Conservation (phyloP, 306 rosid genomes). For the Lagenaria siceraria region DNA sequence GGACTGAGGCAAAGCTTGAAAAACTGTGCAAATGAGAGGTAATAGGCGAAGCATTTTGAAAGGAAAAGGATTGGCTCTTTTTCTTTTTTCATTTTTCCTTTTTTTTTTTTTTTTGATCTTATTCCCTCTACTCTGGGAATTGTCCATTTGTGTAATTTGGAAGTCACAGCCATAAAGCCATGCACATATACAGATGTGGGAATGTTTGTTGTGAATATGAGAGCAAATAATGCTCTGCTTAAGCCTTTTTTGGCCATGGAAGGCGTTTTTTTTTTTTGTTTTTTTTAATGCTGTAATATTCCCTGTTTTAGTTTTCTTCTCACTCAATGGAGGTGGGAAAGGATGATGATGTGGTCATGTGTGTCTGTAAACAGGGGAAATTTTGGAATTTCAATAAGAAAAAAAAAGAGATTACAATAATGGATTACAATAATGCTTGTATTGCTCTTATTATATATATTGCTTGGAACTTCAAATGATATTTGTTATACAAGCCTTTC, state of each 20-base stretch:
- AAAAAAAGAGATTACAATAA: neutral
- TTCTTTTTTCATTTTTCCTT: neutral
- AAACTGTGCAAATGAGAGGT: conserved; percentile 4
- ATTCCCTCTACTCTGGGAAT: conserved; percentile 11
- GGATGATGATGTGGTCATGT: neutral
- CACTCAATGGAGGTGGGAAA: neutral
- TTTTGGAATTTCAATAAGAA: neutral
- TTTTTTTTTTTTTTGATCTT: conserved; percentile 18
- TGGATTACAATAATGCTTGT: neutral
- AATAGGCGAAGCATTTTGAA: neutral
- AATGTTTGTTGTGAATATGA: conserved; percentile 39
- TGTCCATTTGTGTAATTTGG: conserved; percentile 8
- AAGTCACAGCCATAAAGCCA: conserved; percentile 18
- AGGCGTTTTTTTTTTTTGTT: neutral
- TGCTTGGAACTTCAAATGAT: neutral
- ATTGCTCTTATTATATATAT: neutral
- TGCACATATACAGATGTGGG: conserved; percentile 19
- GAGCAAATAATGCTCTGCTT: conserved; percentile 10
- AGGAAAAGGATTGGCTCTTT: neutral
- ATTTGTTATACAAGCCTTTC: neutral
- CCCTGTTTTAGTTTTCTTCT: neutral
- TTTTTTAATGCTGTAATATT: neutral
- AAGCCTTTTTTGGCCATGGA: neutral
- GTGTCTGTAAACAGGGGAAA: neutral
- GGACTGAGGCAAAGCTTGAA: neutral